Evolutionary conservation across 139 green algal species (phyloP).

Genomic region (Volvox africanus): DNA sequence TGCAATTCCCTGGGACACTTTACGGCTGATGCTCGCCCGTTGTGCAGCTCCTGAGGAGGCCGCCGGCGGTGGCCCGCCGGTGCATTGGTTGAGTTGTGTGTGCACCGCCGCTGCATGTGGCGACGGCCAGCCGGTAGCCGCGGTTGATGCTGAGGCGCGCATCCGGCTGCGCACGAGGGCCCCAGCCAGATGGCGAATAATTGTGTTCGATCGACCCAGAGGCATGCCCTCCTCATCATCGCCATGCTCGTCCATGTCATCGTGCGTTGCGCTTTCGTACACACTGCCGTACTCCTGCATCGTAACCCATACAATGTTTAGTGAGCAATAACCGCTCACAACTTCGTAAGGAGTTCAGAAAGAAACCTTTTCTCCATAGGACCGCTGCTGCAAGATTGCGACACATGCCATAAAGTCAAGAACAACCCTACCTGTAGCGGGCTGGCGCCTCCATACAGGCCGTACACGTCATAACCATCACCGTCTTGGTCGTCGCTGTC

Average conservation of each 20-base stretch:
- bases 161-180: constrained; percentile 37
- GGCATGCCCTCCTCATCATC: constrained; percentile 32
- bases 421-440: constrained; percentile 10
- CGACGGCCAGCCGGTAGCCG: background rate
- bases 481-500: constrained; percentile 9
- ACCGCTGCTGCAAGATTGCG: too few species aligned
- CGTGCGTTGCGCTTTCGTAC: constrained; percentile 59
- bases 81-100: background rate
- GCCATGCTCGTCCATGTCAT: constrained; percentile 60
- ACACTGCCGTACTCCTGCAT: constrained; percentile 59
- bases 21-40: background rate
- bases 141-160: background rate
- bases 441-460: background rate
- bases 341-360: too few species aligned
- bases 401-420: too few species aligned
- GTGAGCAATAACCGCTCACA: too few species aligned
- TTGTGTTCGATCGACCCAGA: constrained; percentile 22
- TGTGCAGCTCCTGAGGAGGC: constrained; percentile 4
- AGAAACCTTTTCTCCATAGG: too few species aligned
- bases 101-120: background rate
- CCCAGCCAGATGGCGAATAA: constrained; percentile 43
- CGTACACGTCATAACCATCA: background rate
- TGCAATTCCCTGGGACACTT: too few species aligned
- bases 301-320: too few species aligned
- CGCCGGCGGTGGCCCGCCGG: constrained; percentile 1